Percentiles rank a stretch among this genome's conserved stretches.
Evolutionary conservation across 176 grass and related monocot genomes (phyloP).

Genomic region (Poa pratensis): DNA sequence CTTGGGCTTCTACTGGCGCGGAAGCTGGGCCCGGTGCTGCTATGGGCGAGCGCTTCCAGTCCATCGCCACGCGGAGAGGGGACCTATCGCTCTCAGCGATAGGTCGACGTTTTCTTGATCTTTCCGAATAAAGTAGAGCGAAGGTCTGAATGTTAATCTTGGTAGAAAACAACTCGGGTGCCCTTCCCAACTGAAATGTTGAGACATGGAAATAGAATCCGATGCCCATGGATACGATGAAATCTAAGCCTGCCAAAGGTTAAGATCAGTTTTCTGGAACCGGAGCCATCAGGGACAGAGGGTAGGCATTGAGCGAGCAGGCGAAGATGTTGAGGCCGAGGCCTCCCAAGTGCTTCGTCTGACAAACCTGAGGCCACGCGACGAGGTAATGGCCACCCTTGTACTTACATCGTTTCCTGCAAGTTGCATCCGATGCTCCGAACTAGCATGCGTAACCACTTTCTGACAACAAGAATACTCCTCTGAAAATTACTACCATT

Average conservation of each 20-base stretch:
- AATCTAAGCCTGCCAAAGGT: neutral
- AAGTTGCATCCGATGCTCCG: neutral
- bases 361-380: neutral
- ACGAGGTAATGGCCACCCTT: neutral
- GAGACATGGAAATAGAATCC: neutral
- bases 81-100: too few species aligned
- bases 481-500: too few species aligned
- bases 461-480: conserved; percentile 6
- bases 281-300: too few species aligned
- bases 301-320: neutral
- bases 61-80: too few species aligned
- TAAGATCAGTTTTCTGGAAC: neutral
- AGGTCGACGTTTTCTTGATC: too few species aligned
- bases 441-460: neutral
- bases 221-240: neutral
- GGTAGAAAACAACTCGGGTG: neutral
- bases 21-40: too few species aligned
- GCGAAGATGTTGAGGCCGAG: neutral
- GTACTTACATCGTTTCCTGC: neutral
- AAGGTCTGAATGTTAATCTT: neutral
- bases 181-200: neutral
- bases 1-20: too few species aligned
- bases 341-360: neutral
- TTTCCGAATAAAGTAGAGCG: too few species aligned
- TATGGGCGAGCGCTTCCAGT: too few species aligned